Percentiles rank a stretch among this genome's conserved stretches.
Evolutionary conservation across 352 stramenopile species (phyloP).

Genomic region (Phytophthora pluvialis): DNA sequence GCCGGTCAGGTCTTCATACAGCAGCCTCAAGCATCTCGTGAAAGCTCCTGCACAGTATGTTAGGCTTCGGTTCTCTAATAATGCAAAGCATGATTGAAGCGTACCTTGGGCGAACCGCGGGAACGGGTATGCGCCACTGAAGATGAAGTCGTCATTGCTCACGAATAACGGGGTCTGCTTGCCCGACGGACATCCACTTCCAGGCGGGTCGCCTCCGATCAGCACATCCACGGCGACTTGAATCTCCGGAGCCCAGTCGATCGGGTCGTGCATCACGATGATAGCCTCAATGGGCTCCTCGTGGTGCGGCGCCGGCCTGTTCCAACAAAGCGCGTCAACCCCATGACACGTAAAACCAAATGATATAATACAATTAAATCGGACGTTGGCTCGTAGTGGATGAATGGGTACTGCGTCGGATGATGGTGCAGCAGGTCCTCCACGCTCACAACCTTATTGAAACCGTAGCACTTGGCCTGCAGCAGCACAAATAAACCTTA

Average conservation of each 20-base stretch:
- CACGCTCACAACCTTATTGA: constrained; percentile 82
- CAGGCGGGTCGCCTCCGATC: constrained; percentile 79
- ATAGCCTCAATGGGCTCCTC: constrained; percentile 84
- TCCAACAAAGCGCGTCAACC: background rate
- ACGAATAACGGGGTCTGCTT: constrained; percentile 83
- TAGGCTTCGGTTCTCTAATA: background rate
- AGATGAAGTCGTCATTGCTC: constrained; percentile 91
- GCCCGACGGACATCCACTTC: constrained; percentile 50
- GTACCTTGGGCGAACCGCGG: constrained; percentile 85
- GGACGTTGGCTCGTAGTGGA: constrained; percentile 70
- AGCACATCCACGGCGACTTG: constrained; percentile 92
- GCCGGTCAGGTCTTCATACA: constrained; percentile 75
- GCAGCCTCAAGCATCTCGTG: constrained; percentile 73
- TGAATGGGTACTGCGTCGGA: constrained; percentile 85
- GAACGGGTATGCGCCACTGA: constrained; percentile 81
- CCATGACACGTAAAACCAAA: background rate
- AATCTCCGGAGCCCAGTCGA: constrained; percentile 89
- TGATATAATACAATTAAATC: constrained; percentile 3
- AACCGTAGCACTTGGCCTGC: constrained; percentile 76
- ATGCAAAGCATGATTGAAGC: background rate
- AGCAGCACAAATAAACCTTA: background rate
- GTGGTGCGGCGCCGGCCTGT: constrained; percentile 56
- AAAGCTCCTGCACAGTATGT: constrained; percentile 54
- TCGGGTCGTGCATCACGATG: constrained; percentile 92
- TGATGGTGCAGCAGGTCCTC: constrained; percentile 73